Base-by-base conservation (phyloP, 495 filamentous ascomycete genomes). In the Amphirosellinia nigrospora region DNA sequence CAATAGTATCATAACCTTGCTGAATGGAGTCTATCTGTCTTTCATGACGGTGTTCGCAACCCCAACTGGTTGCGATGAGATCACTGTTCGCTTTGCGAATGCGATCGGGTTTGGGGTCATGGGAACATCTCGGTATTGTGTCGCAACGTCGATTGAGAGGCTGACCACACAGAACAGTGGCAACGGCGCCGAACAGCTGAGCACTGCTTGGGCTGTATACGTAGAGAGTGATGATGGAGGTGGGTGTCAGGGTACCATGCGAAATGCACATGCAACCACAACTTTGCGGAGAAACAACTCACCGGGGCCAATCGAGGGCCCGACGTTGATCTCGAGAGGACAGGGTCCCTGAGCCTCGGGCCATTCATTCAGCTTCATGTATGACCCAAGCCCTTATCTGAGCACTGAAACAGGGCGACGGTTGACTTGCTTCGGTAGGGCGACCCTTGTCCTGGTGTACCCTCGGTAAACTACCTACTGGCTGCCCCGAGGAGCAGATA, bases 351-450 rank as follows among this genome's bases (percentile, higher is more conserved):
- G 36, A 67, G 36, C 52, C 52, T 56, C 65, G 50, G n/a, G 16
- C 65, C 52, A 59, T 48, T 53, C 52, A 59, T 48, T 67, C 65
- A 67, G 65, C 65, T 67, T 67, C 65, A 59, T 36, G 41, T 59
- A 36, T 36, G 28, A 58, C 53, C 23, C 23, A 46, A 43, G 61
- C 53, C 65, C 43, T 19, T 68, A 13, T 28, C 41, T 52, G 53
- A 23, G 28, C 53, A 68, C 65, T 68, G 52, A 68, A 68, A 46
- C 53, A 68, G 30, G 66, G 66, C 66, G 56, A 61, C 59, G 67
- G 67, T 69, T 56, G 58, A 56, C 67, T 41, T 63, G 59, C 59
- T 64, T 69, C 67, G 59, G 58, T 46, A 69, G 52, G 58, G 67
- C 67, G 59, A 55, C 45, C 67, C 67, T 34, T 34, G 67, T 61